Base-by-base conservation (phyloP, 768 basidiomycete species). In the Serendipita vermifera region DNA sequence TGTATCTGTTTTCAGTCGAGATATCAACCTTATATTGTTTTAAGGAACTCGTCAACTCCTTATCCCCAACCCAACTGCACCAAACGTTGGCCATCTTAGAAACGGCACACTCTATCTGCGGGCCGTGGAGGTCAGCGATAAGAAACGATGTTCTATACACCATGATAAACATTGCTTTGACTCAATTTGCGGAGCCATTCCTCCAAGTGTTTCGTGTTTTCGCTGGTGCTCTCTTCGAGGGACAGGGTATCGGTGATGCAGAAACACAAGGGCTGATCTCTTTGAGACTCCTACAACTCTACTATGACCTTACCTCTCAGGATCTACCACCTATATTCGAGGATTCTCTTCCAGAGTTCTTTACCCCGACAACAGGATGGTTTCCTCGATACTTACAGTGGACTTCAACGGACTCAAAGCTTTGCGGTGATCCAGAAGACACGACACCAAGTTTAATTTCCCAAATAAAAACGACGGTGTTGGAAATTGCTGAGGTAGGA, bases 101-200 rank as follows among this genome's bases (percentile, higher is more conserved):
- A 65, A 92, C 92, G 0, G 92, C 92, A 0, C 96, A 97, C 67
- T 93, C 90, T 35, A 97, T 99, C 64, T 98, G 97, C 72, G 78
- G 75, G 38, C 85, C 83, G 43, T 99, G 94, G 94, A 81, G 94
- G 39, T 82, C 89, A 1, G 86, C 85, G 63, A 86, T 91, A 60
- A 81, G 91, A 57, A 85, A 87, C 11, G 85, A 99, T 69, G 68
- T 76, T 36, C 81, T 99, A 41, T 98, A 83, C 73, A 75, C 82
- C 3, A 87, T 85, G 63, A 97, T 99, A 74, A 96, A 94, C 68
- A 75, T 87, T 56, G 93, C 96, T 55, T 76, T 98, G 33, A 73
- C 71, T 36, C 82, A 81, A 63, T 96, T 98, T 72, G 81, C 86
- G 70, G 66, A 71, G 1, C 86, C 90, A 0, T 98, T 91, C 72